These are phyloP conservation scores for Acorus calamus DNA, from an alignment of 106 monocot genomes.

Conservation along the genomic window DNA sequence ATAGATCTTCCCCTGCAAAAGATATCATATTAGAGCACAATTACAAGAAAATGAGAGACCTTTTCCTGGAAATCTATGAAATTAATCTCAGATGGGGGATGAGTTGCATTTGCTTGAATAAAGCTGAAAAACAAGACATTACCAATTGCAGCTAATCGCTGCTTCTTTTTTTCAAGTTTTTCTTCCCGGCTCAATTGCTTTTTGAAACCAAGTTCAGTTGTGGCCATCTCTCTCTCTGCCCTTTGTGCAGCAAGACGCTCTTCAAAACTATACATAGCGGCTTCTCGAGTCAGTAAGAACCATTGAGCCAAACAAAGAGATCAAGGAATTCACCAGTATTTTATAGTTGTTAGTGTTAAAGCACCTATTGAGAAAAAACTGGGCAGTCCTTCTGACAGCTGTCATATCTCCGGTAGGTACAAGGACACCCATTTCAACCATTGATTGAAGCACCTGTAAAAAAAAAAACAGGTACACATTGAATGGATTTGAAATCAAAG, in stretches of 20 bases:
- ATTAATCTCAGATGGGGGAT: too few relatives aligned
- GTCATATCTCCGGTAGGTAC: conserved; percentile 99
- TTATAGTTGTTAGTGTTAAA: conserved; percentile 2
- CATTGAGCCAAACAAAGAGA: not conserved
- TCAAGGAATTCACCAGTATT: too few relatives aligned
- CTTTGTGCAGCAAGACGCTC: conserved; percentile 90
- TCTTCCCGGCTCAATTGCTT: conserved; percentile 79
- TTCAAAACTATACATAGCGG: conserved; percentile 59
- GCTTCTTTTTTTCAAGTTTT: conserved; percentile 87
- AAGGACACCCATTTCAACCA: conserved; percentile 99
- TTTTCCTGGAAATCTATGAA: too few relatives aligned
- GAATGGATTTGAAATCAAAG: too few relatives aligned
- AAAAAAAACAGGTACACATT: not conserved
- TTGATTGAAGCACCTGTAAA: conserved; percentile 77
- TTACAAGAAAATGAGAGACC: too few relatives aligned
- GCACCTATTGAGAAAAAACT: conserved; percentile 89
- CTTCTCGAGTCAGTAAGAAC: not conserved
- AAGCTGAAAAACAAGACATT: conserved; percentile 10
- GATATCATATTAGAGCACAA: conserved; percentile 1
- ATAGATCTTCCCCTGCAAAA: conserved; percentile 82
- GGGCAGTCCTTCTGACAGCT: conserved; percentile 92
- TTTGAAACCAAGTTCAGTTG: conserved; percentile 83
- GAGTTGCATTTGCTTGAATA: not conserved
- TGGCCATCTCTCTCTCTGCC: conserved; percentile 86
- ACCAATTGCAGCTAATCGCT: conserved; percentile 96